phyloP scores from a whole-genome alignment of 805 yeast species.

The Saccharomycopsis babjevae region DNA sequence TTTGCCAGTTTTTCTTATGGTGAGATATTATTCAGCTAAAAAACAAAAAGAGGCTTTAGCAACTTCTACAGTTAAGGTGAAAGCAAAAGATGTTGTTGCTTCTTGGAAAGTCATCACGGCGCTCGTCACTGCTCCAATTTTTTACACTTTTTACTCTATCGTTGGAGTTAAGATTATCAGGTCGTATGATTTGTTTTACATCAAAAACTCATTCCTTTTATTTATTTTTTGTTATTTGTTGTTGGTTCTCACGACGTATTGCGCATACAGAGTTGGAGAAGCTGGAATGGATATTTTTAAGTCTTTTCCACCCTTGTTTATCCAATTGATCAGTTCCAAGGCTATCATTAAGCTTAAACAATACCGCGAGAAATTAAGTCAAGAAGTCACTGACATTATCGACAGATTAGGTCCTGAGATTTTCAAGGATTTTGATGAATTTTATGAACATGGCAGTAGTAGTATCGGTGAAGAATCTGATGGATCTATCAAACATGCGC shows the following conservation, averaged over 20 bases:
- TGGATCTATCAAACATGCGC: background rate
- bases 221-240: constrained; percentile 48
- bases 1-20: constrained; percentile 76
- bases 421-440: constrained; percentile 70
- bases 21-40: constrained; percentile 60
- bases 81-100: constrained; percentile 89
- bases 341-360: constrained; percentile 52
- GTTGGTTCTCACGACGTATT: constrained; percentile 67
- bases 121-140: constrained; percentile 78
- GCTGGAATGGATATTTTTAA: constrained; percentile 84
- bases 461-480: background rate
- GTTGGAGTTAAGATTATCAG: constrained; percentile 34
- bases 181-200: constrained; percentile 24
- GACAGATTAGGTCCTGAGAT: constrained; percentile 76
- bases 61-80: constrained; percentile 78
- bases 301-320: constrained; percentile 70
- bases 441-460: constrained; percentile 21
- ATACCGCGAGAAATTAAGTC: constrained; percentile 51
- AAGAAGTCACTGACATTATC: constrained; percentile 67
- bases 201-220: constrained; percentile 24
- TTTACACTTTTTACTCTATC: constrained; percentile 72
- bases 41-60: constrained; percentile 77
- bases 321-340: constrained; percentile 21
- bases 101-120: constrained; percentile 93
- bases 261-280: constrained; percentile 90